phyloP scores from a whole-genome alignment of 2,329 filamentous ascomycete genomes.

The Fusarium poae region DNA sequence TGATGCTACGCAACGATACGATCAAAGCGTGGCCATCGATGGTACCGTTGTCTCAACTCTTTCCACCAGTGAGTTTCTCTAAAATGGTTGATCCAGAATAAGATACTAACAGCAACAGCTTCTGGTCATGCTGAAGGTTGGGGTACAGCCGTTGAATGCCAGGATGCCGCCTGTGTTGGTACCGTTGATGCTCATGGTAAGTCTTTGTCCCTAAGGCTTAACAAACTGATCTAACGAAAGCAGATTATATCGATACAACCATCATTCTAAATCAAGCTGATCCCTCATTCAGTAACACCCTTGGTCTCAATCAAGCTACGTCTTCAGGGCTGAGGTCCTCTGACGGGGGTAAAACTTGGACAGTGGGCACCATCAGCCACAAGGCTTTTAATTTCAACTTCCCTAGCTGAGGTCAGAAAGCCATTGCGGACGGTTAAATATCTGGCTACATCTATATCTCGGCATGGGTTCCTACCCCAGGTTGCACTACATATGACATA shows the following conservation, averaged over 20 bases:
- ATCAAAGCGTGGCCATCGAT: slow-evolving; percentile 23
- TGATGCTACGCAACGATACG: slow-evolving; percentile 31
- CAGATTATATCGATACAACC: slow-evolving; percentile 29
- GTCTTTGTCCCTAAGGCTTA: not conserved
- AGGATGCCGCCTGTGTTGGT: slow-evolving; percentile 35
- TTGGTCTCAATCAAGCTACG: slow-evolving; percentile 26
- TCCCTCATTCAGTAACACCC: slow-evolving; percentile 11
- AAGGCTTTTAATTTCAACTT: slow-evolving; percentile 31
- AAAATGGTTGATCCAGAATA: fast-evolving
- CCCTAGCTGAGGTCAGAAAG: not conserved
- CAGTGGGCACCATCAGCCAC: slow-evolving; percentile 28
- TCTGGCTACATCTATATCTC: not conserved
- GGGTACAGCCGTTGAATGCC: slow-evolving; percentile 39
- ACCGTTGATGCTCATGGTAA: slow-evolving; percentile 23
- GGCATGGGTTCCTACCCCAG: fast-evolving
- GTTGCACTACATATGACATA: not conserved
- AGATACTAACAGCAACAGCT: not conserved
- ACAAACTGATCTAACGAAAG: not conserved
- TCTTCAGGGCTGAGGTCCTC: slow-evolving; percentile 30
- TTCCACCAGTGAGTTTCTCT: slow-evolving; percentile 14
- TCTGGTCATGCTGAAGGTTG: slow-evolving; percentile 33
- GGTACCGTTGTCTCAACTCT: slow-evolving; percentile 25
- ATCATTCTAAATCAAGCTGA: slow-evolving; percentile 30
- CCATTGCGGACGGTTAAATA: not conserved
- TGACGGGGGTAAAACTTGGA: slow-evolving; percentile 38